Evolutionary conservation across 352 stramenopile species (phyloP), one percentile per base, ranked within the genome.

Genomic region (Phytophthora chlamydospora): DNA sequence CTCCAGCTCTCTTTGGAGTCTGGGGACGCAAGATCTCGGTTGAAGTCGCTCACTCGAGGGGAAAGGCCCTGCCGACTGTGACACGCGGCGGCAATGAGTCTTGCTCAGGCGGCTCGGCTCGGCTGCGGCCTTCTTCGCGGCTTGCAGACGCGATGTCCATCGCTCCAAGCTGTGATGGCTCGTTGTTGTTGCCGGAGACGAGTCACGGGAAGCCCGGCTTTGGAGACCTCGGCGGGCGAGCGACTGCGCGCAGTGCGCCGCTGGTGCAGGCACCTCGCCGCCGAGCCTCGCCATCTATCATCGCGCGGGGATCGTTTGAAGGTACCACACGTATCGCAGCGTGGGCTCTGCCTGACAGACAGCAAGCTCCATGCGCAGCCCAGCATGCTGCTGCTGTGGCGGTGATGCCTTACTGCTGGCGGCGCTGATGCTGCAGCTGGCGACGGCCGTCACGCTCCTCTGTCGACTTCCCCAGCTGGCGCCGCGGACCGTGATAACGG

Each of bases 311-410:
- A 73, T 70, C 60, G 66, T 73, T 53, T 62, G 33, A 44, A 34
- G 35, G 42, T 62, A 56, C 48, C 54, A 59, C 43, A 66, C 60
- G 41, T 70, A 69, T 73, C 60, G 62, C 60, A 73, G 48, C 38
- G 48, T 66, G 48, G 52, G 19, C 56, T 24, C 14, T 49, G 19
- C 49, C 54, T 54, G 46, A 47, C 35, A 33, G 42, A 24, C 31
- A 42, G 39, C 1, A 29, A 39, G 24, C 48, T 45, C 32, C 39
- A 24, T 41, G 38, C 34, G 2, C 33, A 41, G 40, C 46, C 17
- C n/a, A n/a, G 42, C 8, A 40, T 50, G 50, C 32, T 49, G 41
- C 40, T 16, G 6, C 21, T 53, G 38, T 56, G 45, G 60, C 34
- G 59, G 36, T 43, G 32, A 53, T 40, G 39, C 19, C 13, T 38